Base-by-base conservation (phyloP, 495 filamentous ascomycete species). In the Neurospora sp. region DNA sequence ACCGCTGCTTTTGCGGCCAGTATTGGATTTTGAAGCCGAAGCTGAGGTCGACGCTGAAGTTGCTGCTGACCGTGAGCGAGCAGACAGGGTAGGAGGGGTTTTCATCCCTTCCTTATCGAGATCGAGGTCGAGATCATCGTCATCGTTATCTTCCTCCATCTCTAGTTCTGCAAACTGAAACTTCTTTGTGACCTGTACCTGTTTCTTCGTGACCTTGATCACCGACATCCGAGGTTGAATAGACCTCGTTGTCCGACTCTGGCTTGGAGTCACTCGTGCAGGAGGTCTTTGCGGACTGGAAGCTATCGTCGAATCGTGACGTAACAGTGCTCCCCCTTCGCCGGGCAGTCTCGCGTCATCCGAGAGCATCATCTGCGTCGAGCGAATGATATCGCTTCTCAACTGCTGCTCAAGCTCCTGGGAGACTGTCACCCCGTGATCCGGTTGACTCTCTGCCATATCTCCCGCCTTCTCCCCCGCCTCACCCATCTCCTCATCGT, bases 341-440 rank as follows among this genome's bases (percentile, higher is more conserved):
- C 14, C 53, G 27, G 53, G 53, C 6, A 18, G 12, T 37, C 53
- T 65, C 12, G 53, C 53, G 14, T 69, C 38, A 12, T 70, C 39
- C 18, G 48, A 59, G 22, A 59, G 48, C 12, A 41, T 20, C 70
- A 76, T 42, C 53, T 85, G 84, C 18, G 85, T 85, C 53, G 80
- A 84, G 70, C 83, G 81, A 37, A 79, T 74, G 9, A 83, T 83
- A 10, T 84, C 85, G 71, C 80, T 83, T 40, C 80, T 77, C 31
- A 87, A 74, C 72, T 87, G 86, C 40, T 81, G 82, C 20, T 79
- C 80, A 10, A 85, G 75, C 70, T 88, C 83, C 72, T 87, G 84
- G 1, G 85, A 86, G 20, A 81, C 76, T 0, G 81, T 82, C 27
- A 74, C 69, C 6, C 72, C 73, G 31, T 68, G 61, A 3, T 59